These are phyloP conservation scores for Phytomonas serpens DNA, from an alignment of 208 protist genomes.

Conservation along the genomic window DNA sequence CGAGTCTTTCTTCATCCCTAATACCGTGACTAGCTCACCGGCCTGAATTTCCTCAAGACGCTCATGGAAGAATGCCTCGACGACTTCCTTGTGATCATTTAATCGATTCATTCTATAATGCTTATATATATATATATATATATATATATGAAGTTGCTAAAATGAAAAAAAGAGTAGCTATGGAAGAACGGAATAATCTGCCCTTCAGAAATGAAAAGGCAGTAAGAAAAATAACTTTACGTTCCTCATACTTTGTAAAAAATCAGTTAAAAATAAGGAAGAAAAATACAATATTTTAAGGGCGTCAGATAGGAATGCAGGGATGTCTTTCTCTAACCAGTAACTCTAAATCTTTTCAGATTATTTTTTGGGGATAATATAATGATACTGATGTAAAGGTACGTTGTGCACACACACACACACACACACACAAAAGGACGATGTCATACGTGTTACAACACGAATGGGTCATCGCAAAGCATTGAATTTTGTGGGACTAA, in stretches of 20 bases:
- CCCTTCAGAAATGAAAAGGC: constrained; percentile 8
- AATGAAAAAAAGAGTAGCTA: constrained; percentile 8
- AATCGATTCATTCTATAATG: constrained; percentile 29
- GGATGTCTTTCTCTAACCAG: neutral
- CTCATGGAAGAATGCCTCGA: constrained; percentile 60
- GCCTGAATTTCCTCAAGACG: constrained; percentile 72
- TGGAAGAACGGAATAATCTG: constrained; percentile 10
- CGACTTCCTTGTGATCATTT: constrained; percentile 32
- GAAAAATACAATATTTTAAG: constrained; percentile 6
- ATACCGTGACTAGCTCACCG: constrained; percentile 60
- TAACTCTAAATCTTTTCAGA: neutral
- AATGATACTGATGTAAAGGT: neutral
- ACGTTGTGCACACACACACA: neutral
- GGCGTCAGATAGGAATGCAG: neutral
- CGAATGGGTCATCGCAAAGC: neutral
- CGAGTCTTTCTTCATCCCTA: constrained; percentile 28
- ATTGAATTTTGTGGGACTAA: neutral
- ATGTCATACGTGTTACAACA: neutral
- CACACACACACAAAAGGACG: neutral
- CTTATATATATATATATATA: neutral
- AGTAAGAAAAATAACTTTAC: neutral
- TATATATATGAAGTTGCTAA: neutral
- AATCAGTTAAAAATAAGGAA: constrained; percentile 6
- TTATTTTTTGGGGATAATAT: neutral
- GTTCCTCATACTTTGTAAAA: neutral